Percentiles rank a stretch among this genome's conserved stretches.
Conservation (phyloP, 345 rosid species). For the Citrus maxima region DNA sequence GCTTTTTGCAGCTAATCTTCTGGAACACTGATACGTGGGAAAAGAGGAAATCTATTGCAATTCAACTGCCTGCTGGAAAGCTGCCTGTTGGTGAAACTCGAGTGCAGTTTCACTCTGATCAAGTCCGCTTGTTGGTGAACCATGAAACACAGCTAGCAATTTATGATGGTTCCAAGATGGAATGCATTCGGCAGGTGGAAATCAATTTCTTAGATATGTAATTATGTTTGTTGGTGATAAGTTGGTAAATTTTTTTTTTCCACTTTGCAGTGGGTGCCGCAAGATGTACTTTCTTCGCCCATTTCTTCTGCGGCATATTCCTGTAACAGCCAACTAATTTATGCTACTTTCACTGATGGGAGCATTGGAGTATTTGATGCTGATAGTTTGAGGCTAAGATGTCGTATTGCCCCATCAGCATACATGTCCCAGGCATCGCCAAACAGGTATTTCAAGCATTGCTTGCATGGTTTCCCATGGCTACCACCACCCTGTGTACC, state of each 20-base stretch:
- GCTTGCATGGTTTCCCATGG: neutral
- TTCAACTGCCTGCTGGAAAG: conserved; percentile 64
- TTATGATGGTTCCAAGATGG: conserved; percentile 71
- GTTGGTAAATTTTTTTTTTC: neutral
- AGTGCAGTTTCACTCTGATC: conserved; percentile 74
- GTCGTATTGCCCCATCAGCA: conserved; percentile 44
- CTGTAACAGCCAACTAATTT: conserved; percentile 59
- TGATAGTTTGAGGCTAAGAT: conserved; percentile 36
- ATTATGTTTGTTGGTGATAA: neutral
- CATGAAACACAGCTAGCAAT: conserved; percentile 78
- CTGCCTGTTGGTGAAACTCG: conserved; percentile 55
- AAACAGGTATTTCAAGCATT: conserved; percentile 23
- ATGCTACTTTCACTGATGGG: conserved; percentile 52
- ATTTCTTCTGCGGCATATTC: conserved; percentile 58
- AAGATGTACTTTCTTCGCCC: conserved; percentile 42
- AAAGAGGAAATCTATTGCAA: conserved; percentile 42
- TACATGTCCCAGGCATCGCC: conserved; percentile 27
- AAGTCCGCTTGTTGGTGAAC: conserved; percentile 52
- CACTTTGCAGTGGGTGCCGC: conserved; percentile 56
- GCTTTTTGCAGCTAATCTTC: conserved; percentile 41
- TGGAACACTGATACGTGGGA: conserved; percentile 89
- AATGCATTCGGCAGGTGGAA: conserved; percentile 57
- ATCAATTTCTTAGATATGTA: neutral
- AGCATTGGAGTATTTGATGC: conserved; percentile 50
- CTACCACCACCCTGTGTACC: neutral